Base-by-base conservation (phyloP, 2,329 filamentous ascomycete species). In the Xylaria sp. region DNA sequence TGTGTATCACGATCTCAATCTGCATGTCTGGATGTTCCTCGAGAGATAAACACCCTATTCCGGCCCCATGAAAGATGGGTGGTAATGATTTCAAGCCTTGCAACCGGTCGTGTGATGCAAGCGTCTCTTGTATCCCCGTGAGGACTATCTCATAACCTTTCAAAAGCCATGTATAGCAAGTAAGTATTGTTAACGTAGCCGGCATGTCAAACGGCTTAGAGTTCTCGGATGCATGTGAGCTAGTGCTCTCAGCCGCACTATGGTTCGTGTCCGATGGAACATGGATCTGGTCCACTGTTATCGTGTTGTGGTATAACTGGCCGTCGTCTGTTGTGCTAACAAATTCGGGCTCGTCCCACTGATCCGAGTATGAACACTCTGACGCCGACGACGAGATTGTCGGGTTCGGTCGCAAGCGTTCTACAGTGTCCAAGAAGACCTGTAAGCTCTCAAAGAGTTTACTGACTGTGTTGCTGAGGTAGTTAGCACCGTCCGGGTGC, bases 371-470 rank as follows among this genome's bases (percentile, higher is more conserved):
- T 46, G 61, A 63, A 13, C 61, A 63, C 9, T 63, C 61, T 20
- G 61, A 63, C 39, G 61, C 61, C 18, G 61, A 55, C 23, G 61
- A 63, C 25, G 61, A 63, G 9, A 46, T 46, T 7, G 52, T 25
- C 15, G 61, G 51, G 52, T 25, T 36, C 12, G 61, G 61, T n/a
- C 61, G 61, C n/a, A 63, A 49, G 51, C 28, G 61, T 51, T 63
- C 61, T 6, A 63, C 61, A 0, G 61, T 63, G 39, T 63, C 61
- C 33, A 63, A 25, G 25, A 48, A 63, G 28, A 63, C 52, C 28
- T 63, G 61, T 56, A 63, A 56, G n/a, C 61, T 63, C 39, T 63
- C 61, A 36, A 63, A 63, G 9, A 63, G 39, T 28, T 63, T 63
- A 49, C 61, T 56, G 6, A 63, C 39, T 18, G 39, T 63, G 23